These are phyloP conservation scores for Saccharomycopsis lassenensis DNA, from an alignment of 805 yeast species.

Conservation along the genomic window DNA sequence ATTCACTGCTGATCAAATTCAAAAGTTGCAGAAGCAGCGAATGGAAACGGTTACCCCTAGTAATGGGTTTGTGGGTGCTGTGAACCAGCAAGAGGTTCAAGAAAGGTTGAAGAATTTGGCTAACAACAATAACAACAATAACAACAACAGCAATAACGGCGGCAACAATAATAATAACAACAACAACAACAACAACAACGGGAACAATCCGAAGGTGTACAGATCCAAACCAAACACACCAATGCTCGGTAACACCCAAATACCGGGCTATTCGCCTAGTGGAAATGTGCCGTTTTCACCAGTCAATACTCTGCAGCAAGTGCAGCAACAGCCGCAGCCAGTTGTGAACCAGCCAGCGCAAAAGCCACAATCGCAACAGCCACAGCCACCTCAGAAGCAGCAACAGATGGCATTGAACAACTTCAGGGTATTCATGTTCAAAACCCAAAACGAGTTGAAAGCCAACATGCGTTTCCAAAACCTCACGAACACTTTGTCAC, in stretches of 20 bases:
- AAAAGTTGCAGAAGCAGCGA: not conserved
- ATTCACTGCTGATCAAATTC: slow-evolving; percentile 5
- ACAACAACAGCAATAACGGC: not conserved
- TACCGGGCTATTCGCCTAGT: too few relatives aligned
- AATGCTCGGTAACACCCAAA: too few relatives aligned
- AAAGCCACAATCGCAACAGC: slow-evolving; percentile 1
- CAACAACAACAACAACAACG: not conserved
- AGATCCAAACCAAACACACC: too few relatives aligned
- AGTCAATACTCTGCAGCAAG: too few relatives aligned
- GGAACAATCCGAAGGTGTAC: too few relatives aligned
- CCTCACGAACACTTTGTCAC: slow-evolving; percentile 6
- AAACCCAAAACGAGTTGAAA: too few relatives aligned
- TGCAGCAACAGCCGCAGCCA: too few relatives aligned
- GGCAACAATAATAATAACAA: slow-evolving; percentile 1
- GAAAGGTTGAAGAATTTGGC: slow-evolving; percentile 8
- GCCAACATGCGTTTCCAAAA: too few relatives aligned
- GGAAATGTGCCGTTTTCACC: too few relatives aligned
- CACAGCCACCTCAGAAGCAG: not conserved
- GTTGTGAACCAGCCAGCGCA: too few relatives aligned
- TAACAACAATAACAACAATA: slow-evolving; percentile 5
- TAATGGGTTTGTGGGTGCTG: slow-evolving; percentile 7
- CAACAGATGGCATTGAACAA: too few relatives aligned
- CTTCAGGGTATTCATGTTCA: too few relatives aligned
- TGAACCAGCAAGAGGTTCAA: slow-evolving; percentile 17
- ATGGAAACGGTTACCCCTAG: slow-evolving; percentile 9